Percentiles rank a stretch among this genome's conserved stretches.
These are phyloP conservation scores for Penicillium maclennaniae DNA, from an alignment of 495 filamentous ascomycete genomes.

Conservation along the genomic window DNA sequence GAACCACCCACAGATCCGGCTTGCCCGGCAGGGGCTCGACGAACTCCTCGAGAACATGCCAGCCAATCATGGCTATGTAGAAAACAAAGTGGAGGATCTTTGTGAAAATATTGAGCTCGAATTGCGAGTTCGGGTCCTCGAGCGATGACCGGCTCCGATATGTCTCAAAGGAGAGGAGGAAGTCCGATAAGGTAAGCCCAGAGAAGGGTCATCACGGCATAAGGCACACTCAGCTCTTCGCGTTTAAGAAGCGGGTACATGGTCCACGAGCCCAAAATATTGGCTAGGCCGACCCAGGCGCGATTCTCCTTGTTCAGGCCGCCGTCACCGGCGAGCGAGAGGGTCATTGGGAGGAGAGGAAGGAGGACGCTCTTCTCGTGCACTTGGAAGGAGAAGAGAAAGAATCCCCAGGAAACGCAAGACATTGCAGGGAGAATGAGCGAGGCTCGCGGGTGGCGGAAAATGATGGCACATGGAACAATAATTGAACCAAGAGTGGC, in stretches of 20 bases:
- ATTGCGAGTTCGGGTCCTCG: slow-evolving; percentile 35
- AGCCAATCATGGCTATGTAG: slow-evolving; percentile 69
- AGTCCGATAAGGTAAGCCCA: slow-evolving; percentile 90
- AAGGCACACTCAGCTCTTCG: slow-evolving; percentile 80
- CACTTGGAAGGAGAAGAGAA: slow-evolving; percentile 94
- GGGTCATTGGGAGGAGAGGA: slow-evolving; percentile 85
- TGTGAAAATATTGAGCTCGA: slow-evolving; percentile 47
- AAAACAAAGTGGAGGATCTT: slow-evolving; percentile 67
- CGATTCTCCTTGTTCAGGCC: slow-evolving; percentile 71
- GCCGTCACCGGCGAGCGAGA: slow-evolving; percentile 71
- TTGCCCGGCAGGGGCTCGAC: slow-evolving; percentile 65
- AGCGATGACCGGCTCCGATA: slow-evolving; percentile 49
- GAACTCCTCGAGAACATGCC: slow-evolving; percentile 73
- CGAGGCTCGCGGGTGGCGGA: slow-evolving; percentile 70
- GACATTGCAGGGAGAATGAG: slow-evolving; percentile 76
- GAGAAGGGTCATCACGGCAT: slow-evolving; percentile 73
- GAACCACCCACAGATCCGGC: slow-evolving; percentile 90
- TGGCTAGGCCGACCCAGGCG: slow-evolving; percentile 90
- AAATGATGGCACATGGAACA: slow-evolving; percentile 73
- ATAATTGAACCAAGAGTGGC: slow-evolving; percentile 73
- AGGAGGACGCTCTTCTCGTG: slow-evolving; percentile 96
- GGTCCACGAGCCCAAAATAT: slow-evolving; percentile 87
- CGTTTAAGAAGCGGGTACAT: slow-evolving; percentile 86
- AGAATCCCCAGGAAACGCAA: slow-evolving; percentile 90
- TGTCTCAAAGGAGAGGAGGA: slow-evolving; percentile 65